Evolutionary conservation across 805 yeast species (phyloP).

Genomic region (Metschnikowia colocasiae): DNA sequence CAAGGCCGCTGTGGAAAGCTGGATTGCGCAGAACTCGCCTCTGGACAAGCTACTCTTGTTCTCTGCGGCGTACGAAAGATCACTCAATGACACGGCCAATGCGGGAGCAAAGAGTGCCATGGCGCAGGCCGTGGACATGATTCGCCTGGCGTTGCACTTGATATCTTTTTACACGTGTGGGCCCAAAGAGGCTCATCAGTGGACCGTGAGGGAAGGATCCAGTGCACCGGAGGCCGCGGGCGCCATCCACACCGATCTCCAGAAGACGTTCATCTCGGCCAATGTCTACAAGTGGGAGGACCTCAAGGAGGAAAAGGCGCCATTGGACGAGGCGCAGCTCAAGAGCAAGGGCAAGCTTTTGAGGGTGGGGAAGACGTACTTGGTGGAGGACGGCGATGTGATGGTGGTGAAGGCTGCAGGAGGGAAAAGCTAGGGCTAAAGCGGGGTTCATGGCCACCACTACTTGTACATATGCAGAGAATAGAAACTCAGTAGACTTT

Average conservation of each 20-base stretch:
- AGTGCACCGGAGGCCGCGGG: constrained; percentile 99
- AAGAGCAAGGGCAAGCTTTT: constrained; percentile 56
- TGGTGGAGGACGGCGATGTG: constrained; percentile 82
- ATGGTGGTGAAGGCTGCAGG: constrained; percentile 50
- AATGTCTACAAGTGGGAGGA: constrained; percentile 86
- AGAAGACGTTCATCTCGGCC: constrained; percentile 92
- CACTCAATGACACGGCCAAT: constrained; percentile 13
- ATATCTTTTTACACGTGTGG: constrained; percentile 96
- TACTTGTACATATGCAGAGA: not conserved
- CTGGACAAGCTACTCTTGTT: constrained; percentile 40
- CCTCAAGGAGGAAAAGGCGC: constrained; percentile 37
- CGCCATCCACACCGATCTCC: constrained; percentile 92
- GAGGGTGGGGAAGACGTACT: constrained; percentile 73
- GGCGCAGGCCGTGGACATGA: constrained; percentile 51
- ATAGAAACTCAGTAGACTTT: too few species aligned
- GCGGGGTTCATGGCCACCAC: too few species aligned
- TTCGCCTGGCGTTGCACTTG: constrained; percentile 35
- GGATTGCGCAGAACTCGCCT: constrained; percentile 69
- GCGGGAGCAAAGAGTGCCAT: constrained; percentile 41
- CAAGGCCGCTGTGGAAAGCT: constrained; percentile 47
- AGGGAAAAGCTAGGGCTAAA: constrained; percentile 6
- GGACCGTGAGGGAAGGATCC: constrained; percentile 92
- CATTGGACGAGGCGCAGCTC: constrained; percentile 49
- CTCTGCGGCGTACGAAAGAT: constrained; percentile 49
- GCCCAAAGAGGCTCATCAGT: constrained; percentile 93